phyloP scores from a whole-genome alignment of 2,329 filamentous ascomycete species.

The Epicoccum sorghinum region DNA sequence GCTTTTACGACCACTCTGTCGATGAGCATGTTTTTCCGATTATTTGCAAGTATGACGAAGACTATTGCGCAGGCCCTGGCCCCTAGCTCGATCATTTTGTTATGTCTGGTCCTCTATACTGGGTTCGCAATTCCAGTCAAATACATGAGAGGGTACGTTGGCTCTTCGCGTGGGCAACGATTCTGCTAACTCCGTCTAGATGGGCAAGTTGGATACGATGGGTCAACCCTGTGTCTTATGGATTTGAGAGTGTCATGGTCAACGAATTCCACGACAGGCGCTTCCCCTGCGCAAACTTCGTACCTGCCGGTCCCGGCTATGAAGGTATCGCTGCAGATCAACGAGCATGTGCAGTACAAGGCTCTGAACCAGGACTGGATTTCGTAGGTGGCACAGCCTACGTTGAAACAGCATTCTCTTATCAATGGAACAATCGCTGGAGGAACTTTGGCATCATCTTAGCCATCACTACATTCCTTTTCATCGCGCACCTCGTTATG shows the following conservation, averaged over 20 bases:
- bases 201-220: constrained; percentile 63
- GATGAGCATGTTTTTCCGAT: constrained; percentile 84
- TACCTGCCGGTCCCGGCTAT: constrained; percentile 49
- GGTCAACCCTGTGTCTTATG: constrained; percentile 76
- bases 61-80: constrained; percentile 64
- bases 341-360: constrained; percentile 44
- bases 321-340: constrained; percentile 31
- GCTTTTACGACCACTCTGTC: constrained; percentile 62
- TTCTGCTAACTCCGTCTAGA: constrained; percentile 10
- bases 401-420: constrained; percentile 33
- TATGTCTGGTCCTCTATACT: constrained; percentile 67
- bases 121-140: constrained; percentile 70
- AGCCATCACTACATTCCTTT: constrained; percentile 67
- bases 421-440: constrained; percentile 52
- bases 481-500: constrained; percentile 64
- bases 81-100: constrained; percentile 60
- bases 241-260: constrained; percentile 77
- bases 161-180: not conserved
- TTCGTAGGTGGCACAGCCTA: constrained; percentile 47
- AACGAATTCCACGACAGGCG: constrained; percentile 63
- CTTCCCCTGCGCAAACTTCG: constrained; percentile 39
- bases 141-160: constrained; percentile 52
- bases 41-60: constrained; percentile 73
- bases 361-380: constrained; percentile 42
- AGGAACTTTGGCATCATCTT: constrained; percentile 70